Evolutionary conservation across 306 rosid genomes (phyloP).

Genomic region (Prunus padus): DNA sequence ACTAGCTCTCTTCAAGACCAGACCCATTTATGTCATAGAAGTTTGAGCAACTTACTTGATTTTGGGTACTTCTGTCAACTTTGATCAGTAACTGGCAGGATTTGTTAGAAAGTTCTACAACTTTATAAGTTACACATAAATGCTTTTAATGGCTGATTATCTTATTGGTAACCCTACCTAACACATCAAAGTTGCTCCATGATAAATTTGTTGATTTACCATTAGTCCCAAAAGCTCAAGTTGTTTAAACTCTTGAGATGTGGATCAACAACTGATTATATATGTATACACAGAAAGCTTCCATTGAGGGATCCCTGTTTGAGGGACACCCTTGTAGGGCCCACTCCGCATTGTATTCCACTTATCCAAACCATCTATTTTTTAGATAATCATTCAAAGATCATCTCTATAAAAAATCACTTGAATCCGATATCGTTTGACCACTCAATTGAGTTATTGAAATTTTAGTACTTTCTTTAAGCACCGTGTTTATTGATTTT

Average conservation of each 20-base stretch:
- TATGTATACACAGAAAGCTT: too few species aligned
- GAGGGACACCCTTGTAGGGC: too few species aligned
- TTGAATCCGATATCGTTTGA: too few species aligned
- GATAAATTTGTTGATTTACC: background rate
- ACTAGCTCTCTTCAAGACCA: background rate
- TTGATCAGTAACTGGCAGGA: background rate
- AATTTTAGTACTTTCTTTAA: too few species aligned
- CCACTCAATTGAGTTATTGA: too few species aligned
- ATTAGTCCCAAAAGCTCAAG: background rate
- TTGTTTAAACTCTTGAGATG: background rate
- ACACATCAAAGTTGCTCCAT: background rate
- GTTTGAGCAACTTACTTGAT: background rate
- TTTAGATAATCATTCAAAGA: too few species aligned
- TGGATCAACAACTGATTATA: background rate
- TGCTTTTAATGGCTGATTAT: background rate
- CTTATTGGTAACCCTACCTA: background rate
- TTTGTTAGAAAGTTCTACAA: background rate
- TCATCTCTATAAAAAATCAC: too few species aligned
- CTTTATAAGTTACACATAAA: background rate
- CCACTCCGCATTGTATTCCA: too few species aligned
- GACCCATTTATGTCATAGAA: background rate
- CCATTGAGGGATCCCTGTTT: background rate
- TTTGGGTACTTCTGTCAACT: background rate
- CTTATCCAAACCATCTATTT: too few species aligned
- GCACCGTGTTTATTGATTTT: too few species aligned